A percentile compares a stretch with the other conserved stretches of the same genome.
Evolutionary conservation across 129 eudicot species (phyloP).

Genomic region (Daucus carota): DH1_v3.0 NC_030383.2:48435001-48435500

Average conservation of each 20-base stretch:
- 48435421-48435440: slow-evolving; percentile 75
- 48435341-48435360: background rate
- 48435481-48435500: slow-evolving; percentile 92
- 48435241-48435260: slow-evolving; percentile 84
- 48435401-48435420: slow-evolving; percentile 11
- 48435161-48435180: slow-evolving; percentile 50
- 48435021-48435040: slow-evolving; percentile 60
- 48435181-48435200: slow-evolving; percentile 81
- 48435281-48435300: background rate
- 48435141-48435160: slow-evolving; percentile 61
- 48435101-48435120: slow-evolving; percentile 58
- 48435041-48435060: slow-evolving; percentile 58
- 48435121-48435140: slow-evolving; percentile 58
- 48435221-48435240: slow-evolving; percentile 64
- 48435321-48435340: background rate
- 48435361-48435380: background rate
- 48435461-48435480: slow-evolving; percentile 58
- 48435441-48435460: slow-evolving; percentile 65
- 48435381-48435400: background rate
- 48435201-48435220: slow-evolving; percentile 52
- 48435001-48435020: slow-evolving; percentile 31
- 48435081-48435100: slow-evolving; percentile 55
- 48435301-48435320: background rate
- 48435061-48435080: slow-evolving; percentile 63
- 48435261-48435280: slow-evolving; percentile 57